Evolutionary conservation across 2,329 filamentous ascomycete genomes (phyloP).

Genomic region (Lanzia echinophila): DNA sequence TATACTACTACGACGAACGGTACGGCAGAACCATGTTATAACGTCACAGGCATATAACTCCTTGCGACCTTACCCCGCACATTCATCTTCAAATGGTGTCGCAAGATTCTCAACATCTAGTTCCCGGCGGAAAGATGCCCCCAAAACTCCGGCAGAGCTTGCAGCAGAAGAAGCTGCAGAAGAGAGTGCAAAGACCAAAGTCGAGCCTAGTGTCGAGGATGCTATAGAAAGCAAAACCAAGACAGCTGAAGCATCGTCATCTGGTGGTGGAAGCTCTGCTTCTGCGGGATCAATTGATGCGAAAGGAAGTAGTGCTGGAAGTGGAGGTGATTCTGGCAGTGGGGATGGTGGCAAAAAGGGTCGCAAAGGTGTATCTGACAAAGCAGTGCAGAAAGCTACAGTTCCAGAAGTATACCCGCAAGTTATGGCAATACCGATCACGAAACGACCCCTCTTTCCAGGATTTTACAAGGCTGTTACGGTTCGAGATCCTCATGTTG

Average conservation of each 20-base stretch:
- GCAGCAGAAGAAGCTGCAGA: slow-evolving; percentile 35
- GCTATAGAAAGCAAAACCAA: slow-evolving; percentile 35
- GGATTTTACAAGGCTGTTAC: slow-evolving; percentile 99
- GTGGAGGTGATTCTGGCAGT: slow-evolving; percentile 25
- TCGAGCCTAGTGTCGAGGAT: slow-evolving; percentile 38
- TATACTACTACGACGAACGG: slow-evolving; percentile 19
- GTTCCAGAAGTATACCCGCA: slow-evolving; percentile 96
- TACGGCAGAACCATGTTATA: slow-evolving; percentile 38
- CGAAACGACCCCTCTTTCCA: slow-evolving; percentile 86
- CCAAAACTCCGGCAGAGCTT: slow-evolving; percentile 35
- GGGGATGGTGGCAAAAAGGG: slow-evolving; percentile 65
- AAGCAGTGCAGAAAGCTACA: slow-evolving; percentile 75
- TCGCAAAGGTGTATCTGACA: slow-evolving; percentile 60
- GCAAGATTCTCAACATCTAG: slow-evolving; percentile 42
- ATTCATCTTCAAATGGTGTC: slow-evolving; percentile 36
- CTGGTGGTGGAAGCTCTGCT: slow-evolving; percentile 17
- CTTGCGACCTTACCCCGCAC: slow-evolving; percentile 54
- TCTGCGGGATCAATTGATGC: slow-evolving; percentile 27
- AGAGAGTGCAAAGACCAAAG: slow-evolving; percentile 30
- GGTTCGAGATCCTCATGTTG: slow-evolving; percentile 86
- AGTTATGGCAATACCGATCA: slow-evolving; percentile 94
- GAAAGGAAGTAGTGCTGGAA: slow-evolving; percentile 24
- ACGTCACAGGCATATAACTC: slow-evolving; percentile 54
- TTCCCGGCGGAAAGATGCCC: slow-evolving; percentile 41
- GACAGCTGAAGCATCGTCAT: slow-evolving; percentile 18